Base-by-base conservation (phyloP, 345 rosid species). In the Linum trigynum region DNA sequence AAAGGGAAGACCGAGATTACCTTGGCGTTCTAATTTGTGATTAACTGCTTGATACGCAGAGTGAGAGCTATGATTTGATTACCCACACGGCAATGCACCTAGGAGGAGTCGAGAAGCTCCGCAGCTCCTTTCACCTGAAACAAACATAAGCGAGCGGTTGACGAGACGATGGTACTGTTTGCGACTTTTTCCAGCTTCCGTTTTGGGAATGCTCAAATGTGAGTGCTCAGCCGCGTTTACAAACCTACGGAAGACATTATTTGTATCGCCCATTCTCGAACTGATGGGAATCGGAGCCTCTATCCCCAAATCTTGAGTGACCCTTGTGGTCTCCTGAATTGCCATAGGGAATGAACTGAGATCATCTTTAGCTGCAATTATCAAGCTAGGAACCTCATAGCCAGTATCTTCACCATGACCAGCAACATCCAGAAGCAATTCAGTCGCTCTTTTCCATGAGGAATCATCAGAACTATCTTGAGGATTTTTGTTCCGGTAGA, bases 241-340 rank as follows among this genome's bases (percentile, higher is more conserved):
- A 42, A 91, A 89, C 76, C 86, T 87, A 59, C 86, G 80, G 84
- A 89, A 91, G 57, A 95, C 73, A 69, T 70, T 84, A 77, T 77
- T 91, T 70, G 91, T 86, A 71, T 91, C 98, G 37, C 97, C 91
- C 77, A 91, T 69, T 70, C 80, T 95, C 55, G 90, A 74, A 69
- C 98, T 95, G 78, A 89, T 79, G 62, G 97, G 88, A 58, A 95
- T 82, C 59, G 97, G 98, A 50, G 98, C 87, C 77, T 89, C 99
- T 62, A 89, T 89, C 79, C 99, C 99, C 97, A 95, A 85, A 74
- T 91, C 96, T 67, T 95, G 99, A 61, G 88, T 87, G 64, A 91
- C 41, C 63, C 63, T 36, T 4, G 63, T 60, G 7, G 42, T 36
- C 38, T 60, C 63, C 15, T 35, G 40, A 36, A 60, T 60, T 2